These are phyloP conservation scores for Phytomonas francai DNA, from an alignment of 208 protist species.

Conservation along the genomic window DNA sequence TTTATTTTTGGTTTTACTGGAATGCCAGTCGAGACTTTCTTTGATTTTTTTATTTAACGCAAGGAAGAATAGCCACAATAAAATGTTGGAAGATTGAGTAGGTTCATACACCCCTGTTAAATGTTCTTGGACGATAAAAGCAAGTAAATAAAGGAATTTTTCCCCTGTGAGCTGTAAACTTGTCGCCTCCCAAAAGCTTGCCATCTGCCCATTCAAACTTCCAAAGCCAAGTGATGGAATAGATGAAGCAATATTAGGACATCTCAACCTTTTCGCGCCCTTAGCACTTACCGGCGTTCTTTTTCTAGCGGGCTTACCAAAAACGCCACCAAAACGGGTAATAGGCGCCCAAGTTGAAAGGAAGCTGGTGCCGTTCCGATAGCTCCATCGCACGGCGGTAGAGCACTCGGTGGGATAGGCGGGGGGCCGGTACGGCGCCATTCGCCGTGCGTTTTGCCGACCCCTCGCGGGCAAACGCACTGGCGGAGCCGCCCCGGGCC, in stretches of 20 bases:
- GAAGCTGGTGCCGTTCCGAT: constrained; percentile 42
- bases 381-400: constrained; percentile 47
- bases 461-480: background rate
- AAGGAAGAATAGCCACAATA: background rate
- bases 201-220: background rate
- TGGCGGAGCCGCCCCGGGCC: constrained; percentile 20
- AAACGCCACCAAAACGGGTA: constrained; percentile 77
- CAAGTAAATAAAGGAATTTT: background rate
- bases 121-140: background rate
- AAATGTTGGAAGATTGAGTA: background rate
- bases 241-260: background rate
- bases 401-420: constrained; percentile 50
- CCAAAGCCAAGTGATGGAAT: background rate
- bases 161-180: background rate
- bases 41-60: background rate
- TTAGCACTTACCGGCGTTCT: background rate
- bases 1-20: background rate
- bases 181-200: background rate
- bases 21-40: background rate
- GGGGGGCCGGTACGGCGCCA: constrained; percentile 10
- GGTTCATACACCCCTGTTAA: background rate
- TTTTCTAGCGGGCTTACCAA: constrained; percentile 27
- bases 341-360: constrained; percentile 63
- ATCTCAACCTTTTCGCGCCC: background rate
- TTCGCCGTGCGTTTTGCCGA: constrained; percentile 1